Base-by-base conservation (phyloP, 345 rosid genomes). In the Eucalyptus cloeziana region DNA sequence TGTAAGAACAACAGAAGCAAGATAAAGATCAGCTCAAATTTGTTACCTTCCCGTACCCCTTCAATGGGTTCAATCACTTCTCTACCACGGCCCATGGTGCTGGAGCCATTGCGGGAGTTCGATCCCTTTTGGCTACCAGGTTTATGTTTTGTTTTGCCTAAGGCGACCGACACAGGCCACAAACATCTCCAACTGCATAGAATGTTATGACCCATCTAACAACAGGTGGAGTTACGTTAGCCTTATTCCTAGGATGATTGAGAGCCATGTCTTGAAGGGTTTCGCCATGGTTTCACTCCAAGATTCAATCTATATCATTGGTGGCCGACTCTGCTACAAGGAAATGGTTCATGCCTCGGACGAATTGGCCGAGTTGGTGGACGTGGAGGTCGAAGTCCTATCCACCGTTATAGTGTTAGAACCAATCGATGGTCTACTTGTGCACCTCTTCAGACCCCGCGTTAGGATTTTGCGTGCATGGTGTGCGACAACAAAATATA, bases 381-480 rank as follows among this genome's bases (percentile, higher is more conserved):
- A 92, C 8, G 51, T 11, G 11, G 50, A 87, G 4, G 88, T 91
- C 1, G 64, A 89, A 31, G 90, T 93, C 8, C 89, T 90, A 5
- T 44, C 91, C 4, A 43, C 58, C n/a, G 94, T 3, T 93, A 92
- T 81, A 87, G 92, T 69, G 83, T 90, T 15, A 24, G 24, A 19
- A 81, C 85, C 5, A 91, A 88, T 21, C 51, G 49, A 58, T 94
- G 96, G 95, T 69, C 87, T 17, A 49, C 88, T n/a, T 90, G 94
- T n/a, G 91, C 94, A 10, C 21, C 90, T 5, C 45, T 94, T 4
- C 44, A 64, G 7, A 88, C 67, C 1, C 94, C 95, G 3, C 90
- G 94, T 1, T 94, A 86, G 5, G 92, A 94, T 24, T 94, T 95
- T 30, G 95, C 95, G 2, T 93, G 93, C 50, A 24, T 88, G 1